phyloP scores from a whole-genome alignment of 1,284 basidiomycete genomes.

The Cryptococcus sp. region DNA sequence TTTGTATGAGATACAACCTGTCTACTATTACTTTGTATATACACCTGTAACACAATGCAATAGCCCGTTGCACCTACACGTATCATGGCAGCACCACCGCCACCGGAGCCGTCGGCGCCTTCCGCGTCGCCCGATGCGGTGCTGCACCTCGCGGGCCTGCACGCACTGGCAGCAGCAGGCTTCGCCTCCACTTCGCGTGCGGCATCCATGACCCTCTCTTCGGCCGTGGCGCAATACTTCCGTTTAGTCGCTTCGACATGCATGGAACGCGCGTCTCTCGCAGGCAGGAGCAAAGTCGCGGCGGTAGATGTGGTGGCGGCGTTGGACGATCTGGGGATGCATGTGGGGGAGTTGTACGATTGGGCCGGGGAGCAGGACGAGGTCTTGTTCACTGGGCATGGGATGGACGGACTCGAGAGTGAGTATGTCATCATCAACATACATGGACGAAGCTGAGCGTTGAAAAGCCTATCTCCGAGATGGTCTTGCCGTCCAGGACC shows the following conservation, averaged over 20 bases:
- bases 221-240: conserved; percentile 41
- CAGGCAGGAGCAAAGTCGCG: conserved; percentile 45
- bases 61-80: background rate
- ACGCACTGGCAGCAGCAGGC: conserved; percentile 43
- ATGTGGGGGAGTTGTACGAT: conserved; percentile 40
- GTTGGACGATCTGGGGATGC: conserved; percentile 42
- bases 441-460: background rate
- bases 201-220: conserved; percentile 43
- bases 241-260: conserved; percentile 38
- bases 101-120: background rate
- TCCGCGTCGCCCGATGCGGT: conserved; percentile 41
- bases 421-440: conserved; percentile 13
- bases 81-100: conserved; percentile 23
- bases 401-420: conserved; percentile 35
- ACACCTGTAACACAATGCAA: too few relatives aligned
- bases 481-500: conserved; percentile 18
- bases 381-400: conserved; percentile 27
- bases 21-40: too few relatives aligned
- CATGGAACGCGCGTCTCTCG: conserved; percentile 39
- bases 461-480: conserved; percentile 32
- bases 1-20: too few relatives aligned
- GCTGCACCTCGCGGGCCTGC: conserved; percentile 46
- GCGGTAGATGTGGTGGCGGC: conserved; percentile 44
- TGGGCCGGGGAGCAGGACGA: conserved; percentile 37
- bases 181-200: conserved; percentile 49